phyloP scores from a whole-genome alignment of 306 rosid genomes.

The Prunus fruticosa region DNA sequence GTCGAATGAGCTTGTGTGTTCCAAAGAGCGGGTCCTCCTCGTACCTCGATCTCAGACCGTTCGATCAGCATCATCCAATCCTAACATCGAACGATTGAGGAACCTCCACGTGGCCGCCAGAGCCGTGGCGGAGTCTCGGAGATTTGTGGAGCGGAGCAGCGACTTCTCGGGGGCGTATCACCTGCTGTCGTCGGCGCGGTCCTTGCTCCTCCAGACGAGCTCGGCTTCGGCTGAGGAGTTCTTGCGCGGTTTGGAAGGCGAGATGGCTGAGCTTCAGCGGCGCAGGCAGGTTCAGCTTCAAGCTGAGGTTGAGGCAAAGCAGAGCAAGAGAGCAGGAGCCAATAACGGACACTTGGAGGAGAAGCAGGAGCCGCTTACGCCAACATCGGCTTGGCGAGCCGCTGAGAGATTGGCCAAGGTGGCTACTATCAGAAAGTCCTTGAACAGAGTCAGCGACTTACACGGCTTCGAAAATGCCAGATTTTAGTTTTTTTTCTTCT shows the following conservation, averaged over 20 bases:
- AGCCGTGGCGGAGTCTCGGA: conserved; percentile 76
- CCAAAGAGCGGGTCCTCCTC: conserved; percentile 51
- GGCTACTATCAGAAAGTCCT: conserved; percentile 90
- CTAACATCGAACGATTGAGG: conserved; percentile 52
- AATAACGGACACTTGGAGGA: conserved; percentile 35
- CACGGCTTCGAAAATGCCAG: conserved; percentile 99
- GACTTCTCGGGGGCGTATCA: conserved; percentile 63
- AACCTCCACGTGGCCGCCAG: conserved; percentile 71
- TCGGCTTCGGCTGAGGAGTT: conserved; percentile 53
- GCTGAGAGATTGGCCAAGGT: conserved; percentile 92
- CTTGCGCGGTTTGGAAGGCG: conserved; percentile 59
- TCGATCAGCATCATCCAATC: conserved; percentile 40
- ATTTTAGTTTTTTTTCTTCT: conserved; percentile 52
- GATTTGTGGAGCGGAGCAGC: conserved; percentile 44
- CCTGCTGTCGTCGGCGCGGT: conserved; percentile 72
- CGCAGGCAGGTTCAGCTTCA: conserved; percentile 42
- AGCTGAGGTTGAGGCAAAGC: conserved; percentile 15
- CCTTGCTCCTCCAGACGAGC: conserved; percentile 52
- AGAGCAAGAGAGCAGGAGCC: conserved; percentile 6
- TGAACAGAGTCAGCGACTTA: conserved; percentile 96
- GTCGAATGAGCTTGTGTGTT: conserved; percentile 42
- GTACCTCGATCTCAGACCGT: conserved; percentile 68
- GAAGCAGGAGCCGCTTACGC: conserved; percentile 78
- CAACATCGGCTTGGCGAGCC: conserved; percentile 96
- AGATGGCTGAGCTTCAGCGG: conserved; percentile 56